Base-by-base conservation (phyloP, 768 basidiomycete species). In the Leccinum truebloodii region DNA sequence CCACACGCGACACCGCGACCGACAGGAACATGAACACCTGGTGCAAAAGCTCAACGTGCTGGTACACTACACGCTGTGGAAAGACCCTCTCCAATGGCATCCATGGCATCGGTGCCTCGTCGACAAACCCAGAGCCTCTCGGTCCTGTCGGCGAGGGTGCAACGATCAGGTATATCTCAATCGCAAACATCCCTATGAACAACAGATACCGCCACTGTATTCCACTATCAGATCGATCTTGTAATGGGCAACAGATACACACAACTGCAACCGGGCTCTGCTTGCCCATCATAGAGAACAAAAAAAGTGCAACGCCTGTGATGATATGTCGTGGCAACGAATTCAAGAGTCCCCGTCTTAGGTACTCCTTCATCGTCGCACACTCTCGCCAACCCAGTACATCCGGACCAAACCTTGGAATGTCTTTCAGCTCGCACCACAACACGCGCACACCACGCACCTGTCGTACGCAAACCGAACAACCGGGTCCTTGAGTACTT, bases 391-490 rank as follows among this genome's bases (percentile, higher is more conserved):
- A 95, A 2, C 59, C 69, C 26, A 90, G 63, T 4, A 87, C 89
- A 34, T 85, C 85, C 12, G 90, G 86, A 0, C 93, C 93, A 67
- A 94, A 95, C 62, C 91, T 92, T 65, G 26, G 26, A 50, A 48
- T 26, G 2, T 24, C 53, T 44, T 26, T 54, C 24, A 57, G 30
- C 12, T 20, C 6, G 24, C 52, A 24, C 10, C 41, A 20, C 41
- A 20, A 20, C n/a, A 44, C 4, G 4, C 10, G 3, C n/a, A 53
- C 14, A 52, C 0, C 20, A 70, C 83, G 55, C 65, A 90, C 88
- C 92, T 81, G 68, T 95, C 93, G 71, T 95, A 95, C 0, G 92
- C 93, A 77, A 93, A 94, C 53, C 92, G 75, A 50, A 86, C 86
- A 9, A 83, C 79, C 3, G 93, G 92, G 64, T 92, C 81, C 70